phyloP scores from a whole-genome alignment of 257 asterid species.

The Fraxinus excelsior region DNA sequence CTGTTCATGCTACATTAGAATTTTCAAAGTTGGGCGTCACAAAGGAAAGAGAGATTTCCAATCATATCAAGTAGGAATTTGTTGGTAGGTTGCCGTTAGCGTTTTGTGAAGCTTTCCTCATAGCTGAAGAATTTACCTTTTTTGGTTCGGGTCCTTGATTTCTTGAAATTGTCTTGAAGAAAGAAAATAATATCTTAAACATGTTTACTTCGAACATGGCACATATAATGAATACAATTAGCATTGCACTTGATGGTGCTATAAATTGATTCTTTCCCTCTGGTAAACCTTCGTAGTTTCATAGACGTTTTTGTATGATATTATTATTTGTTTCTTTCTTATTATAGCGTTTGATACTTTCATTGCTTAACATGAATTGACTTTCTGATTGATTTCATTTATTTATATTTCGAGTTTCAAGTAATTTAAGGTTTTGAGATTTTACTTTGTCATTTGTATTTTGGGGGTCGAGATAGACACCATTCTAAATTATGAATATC shows the following conservation, averaged over 20 bases:
- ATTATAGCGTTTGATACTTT: not conserved
- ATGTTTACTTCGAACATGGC: constrained; percentile 29
- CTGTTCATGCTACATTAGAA: constrained; percentile 36
- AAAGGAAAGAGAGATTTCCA: constrained; percentile 41
- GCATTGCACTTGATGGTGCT: constrained; percentile 33
- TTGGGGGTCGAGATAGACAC: not conserved
- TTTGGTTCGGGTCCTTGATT: constrained; percentile 33
- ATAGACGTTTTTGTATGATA: not conserved
- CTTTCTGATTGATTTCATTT: not conserved
- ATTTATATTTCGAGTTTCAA: not conserved
- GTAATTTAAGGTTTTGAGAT: too few relatives aligned
- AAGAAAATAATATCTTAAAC: constrained; percentile 38
- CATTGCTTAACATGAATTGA: not conserved
- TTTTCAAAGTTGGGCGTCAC: constrained; percentile 32
- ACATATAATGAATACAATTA: constrained; percentile 40
- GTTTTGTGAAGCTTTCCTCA: constrained; percentile 33
- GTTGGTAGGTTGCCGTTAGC: constrained; percentile 30
- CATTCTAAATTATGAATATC: not conserved
- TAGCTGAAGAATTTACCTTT: constrained; percentile 26
- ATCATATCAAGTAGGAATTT: constrained; percentile 35
- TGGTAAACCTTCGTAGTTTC: not conserved
- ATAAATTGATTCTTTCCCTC: constrained; percentile 26
- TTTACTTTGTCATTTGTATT: not conserved
- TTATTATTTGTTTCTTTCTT: not conserved
- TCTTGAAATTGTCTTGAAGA: constrained; percentile 32